Evolutionary conservation across 768 basidiomycete species (phyloP).

Genomic region (Xanthoconium purpureum): DNA sequence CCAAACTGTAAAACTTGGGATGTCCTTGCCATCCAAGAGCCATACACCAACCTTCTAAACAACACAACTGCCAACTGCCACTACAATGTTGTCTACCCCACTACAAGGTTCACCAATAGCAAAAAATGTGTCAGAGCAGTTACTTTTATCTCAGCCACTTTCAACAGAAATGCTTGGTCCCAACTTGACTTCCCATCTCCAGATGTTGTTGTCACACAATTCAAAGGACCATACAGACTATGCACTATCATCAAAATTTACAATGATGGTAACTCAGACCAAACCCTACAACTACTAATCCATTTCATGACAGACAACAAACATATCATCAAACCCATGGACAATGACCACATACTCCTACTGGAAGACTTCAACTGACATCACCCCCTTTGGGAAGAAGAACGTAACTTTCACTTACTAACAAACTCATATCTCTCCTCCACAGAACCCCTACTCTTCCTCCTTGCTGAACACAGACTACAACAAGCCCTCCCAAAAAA

Average conservation of each 20-base stretch:
- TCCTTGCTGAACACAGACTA: not conserved
- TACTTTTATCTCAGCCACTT: not conserved
- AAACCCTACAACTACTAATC: not conserved
- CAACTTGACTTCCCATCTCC: not conserved
- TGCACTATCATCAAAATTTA: not conserved
- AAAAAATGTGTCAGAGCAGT: not conserved
- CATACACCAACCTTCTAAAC: not conserved
- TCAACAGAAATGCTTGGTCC: not conserved
- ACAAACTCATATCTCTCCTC: not conserved
- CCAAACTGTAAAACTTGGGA: fast-evolving
- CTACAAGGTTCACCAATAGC: fast-evolving
- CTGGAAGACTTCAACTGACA: conserved; percentile 34
- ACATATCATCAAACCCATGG: not conserved
- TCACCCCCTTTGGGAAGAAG: conserved; percentile 32
- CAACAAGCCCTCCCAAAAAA: conserved; percentile 34
- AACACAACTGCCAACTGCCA: not conserved
- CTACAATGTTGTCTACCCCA: not conserved
- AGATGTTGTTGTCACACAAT: not conserved
- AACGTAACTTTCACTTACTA: conserved; percentile 22
- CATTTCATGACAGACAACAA: too few relatives aligned
- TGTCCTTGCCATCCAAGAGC: not conserved
- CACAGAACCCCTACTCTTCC: not conserved
- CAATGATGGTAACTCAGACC: not conserved
- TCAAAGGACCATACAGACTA: fast-evolving
- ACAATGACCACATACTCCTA: conserved; percentile 16